These are phyloP conservation scores for Pseudogymnoascus sp. DNA, from an alignment of 2,329 filamentous ascomycete species.

Conservation along the genomic window DNA sequence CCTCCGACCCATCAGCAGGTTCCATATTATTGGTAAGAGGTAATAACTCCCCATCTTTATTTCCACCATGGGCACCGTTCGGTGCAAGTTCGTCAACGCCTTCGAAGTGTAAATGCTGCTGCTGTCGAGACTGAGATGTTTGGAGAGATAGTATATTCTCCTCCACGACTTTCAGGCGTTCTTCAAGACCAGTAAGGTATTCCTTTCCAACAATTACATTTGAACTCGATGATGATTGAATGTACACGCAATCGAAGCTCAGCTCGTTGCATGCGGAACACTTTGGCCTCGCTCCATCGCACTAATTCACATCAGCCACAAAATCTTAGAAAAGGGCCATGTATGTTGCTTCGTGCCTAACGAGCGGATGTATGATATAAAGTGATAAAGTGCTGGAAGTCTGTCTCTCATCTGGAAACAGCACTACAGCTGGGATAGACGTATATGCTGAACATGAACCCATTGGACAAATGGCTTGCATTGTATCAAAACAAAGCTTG, in stretches of 20 bases:
- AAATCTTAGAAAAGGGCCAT: not conserved
- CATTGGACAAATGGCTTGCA: not conserved
- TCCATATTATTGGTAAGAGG: not conserved
- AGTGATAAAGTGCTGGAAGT: not conserved
- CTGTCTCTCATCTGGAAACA: not conserved
- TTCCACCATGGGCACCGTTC: conserved; percentile 25
- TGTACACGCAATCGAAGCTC: conserved; percentile 37
- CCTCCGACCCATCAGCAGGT: conserved; percentile 12
- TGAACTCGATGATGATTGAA: conserved; percentile 27
- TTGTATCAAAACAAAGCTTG: not conserved
- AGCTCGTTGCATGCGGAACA: conserved; percentile 35
- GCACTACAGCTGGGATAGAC: not conserved
- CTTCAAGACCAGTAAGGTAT: conserved; percentile 21
- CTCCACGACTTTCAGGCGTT: conserved; percentile 25
- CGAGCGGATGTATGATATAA: not conserved
- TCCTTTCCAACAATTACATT: conserved; percentile 36
- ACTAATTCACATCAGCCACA: conserved; percentile 25
- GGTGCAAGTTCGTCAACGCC: conserved; percentile 31
- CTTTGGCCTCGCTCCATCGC: conserved; percentile 35
- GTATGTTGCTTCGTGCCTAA: not conserved
- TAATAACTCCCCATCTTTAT: not conserved
- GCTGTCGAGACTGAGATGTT: conserved; percentile 30
- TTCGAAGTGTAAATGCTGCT: conserved; percentile 23
- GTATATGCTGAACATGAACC: not conserved
- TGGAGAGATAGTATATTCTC: conserved; percentile 18